Evolutionary conservation across 805 yeast species (phyloP).

Genomic region (Saturnispora ahearnii): DNA sequence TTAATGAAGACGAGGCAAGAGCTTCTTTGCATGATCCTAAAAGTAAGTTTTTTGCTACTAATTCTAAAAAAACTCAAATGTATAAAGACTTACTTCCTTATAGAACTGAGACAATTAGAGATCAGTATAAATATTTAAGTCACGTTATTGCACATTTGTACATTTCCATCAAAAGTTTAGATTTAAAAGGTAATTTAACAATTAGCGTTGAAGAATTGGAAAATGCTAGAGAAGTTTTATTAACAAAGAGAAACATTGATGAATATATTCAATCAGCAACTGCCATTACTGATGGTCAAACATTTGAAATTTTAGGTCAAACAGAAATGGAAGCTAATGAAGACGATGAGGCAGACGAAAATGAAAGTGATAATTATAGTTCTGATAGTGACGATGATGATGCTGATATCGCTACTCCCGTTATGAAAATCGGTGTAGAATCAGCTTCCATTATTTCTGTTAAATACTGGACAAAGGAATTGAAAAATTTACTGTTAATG

Average conservation of each 20-base stretch:
- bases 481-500: conserved; percentile 67
- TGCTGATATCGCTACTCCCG: conserved; percentile 32
- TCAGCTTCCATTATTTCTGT: conserved; percentile 70
- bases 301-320: conserved; percentile 20
- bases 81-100: conserved; percentile 52
- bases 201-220: conserved; percentile 64
- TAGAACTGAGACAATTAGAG: conserved; percentile 54
- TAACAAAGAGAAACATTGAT: conserved; percentile 31
- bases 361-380: conserved; percentile 24
- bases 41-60: conserved; percentile 21
- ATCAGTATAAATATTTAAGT: conserved; percentile 63
- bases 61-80: conserved; percentile 14
- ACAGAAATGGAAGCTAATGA: conserved; percentile 28
- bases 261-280: conserved; percentile 40
- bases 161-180: conserved; percentile 66
- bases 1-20: conserved; percentile 31
- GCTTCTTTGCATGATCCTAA: conserved; percentile 17
- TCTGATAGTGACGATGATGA: conserved; percentile 36
- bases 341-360: conserved; percentile 32
- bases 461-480: conserved; percentile 80
- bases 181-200: conserved; percentile 59
- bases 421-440: conserved; percentile 53
- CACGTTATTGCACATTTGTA: conserved; percentile 76
- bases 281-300: conserved; percentile 33
- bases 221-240: conserved; percentile 20